Conservation (phyloP, 2,329 filamentous ascomycete genomes). For the Trichoderma brevicompactum region DNA sequence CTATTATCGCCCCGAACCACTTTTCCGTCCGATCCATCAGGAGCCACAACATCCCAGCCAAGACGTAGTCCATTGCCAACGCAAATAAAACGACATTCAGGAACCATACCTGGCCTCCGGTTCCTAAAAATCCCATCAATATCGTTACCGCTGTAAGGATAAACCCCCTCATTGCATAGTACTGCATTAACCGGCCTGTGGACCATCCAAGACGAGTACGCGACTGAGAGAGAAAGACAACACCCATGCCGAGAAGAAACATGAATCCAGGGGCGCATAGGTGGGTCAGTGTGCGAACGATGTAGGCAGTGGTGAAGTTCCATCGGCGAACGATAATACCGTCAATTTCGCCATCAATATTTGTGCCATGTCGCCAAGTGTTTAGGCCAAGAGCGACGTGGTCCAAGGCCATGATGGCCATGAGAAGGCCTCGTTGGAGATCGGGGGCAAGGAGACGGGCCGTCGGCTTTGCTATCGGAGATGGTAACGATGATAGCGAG, state of each 20-base stretch:
- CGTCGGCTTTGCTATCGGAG: conserved; percentile 15
- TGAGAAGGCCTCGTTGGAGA: conserved; percentile 50
- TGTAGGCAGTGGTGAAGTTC: conserved; percentile 46
- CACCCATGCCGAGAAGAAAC: conserved; percentile 51
- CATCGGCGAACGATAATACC: conserved; percentile 42
- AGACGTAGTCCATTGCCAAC: conserved; percentile 51
- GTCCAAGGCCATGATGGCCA: conserved; percentile 51
- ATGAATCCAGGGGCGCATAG: conserved; percentile 53
- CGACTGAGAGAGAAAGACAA: conserved; percentile 51
- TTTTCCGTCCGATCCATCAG: conserved; percentile 43
- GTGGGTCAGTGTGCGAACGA: conserved; percentile 49
- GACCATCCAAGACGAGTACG: conserved; percentile 48
- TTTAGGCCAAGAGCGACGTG: conserved; percentile 47
- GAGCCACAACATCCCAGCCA: conserved; percentile 50
- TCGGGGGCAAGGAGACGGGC: conserved; percentile 49
- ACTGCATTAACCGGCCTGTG: conserved; percentile 40
- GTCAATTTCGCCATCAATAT: conserved; percentile 44
- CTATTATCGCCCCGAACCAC: conserved; percentile 37
- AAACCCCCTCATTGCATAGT: conserved; percentile 45
- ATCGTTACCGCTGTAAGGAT: conserved; percentile 44
- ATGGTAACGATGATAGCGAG: not conserved
- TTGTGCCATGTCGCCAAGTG: conserved; percentile 49
- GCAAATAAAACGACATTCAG: conserved; percentile 51
- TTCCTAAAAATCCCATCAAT: conserved; percentile 41
- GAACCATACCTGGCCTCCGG: conserved; percentile 46